Evolutionary conservation across 495 filamentous ascomycete genomes (phyloP).

Genomic region (Haplographium delicatum): DNA sequence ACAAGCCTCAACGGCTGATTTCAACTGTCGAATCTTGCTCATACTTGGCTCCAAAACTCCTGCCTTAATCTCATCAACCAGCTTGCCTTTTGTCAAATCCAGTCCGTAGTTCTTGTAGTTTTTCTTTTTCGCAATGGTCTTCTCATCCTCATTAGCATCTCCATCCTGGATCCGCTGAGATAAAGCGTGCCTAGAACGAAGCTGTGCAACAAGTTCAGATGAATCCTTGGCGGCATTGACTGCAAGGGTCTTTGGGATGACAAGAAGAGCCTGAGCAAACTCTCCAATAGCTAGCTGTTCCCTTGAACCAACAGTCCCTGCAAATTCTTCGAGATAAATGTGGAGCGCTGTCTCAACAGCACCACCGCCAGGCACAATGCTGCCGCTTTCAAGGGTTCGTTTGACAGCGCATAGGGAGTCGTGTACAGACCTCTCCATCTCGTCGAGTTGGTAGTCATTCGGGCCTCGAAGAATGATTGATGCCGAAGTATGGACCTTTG

Average conservation of each 20-base stretch:
- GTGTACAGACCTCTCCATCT: constrained; percentile 98
- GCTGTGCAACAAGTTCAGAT: constrained; percentile 89
- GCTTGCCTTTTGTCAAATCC: constrained; percentile 83
- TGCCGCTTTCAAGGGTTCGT: constrained; percentile 92
- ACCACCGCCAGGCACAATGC: constrained; percentile 92
- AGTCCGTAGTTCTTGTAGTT: constrained; percentile 97
- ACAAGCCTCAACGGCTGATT: constrained; percentile 97
- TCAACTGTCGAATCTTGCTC: constrained; percentile 97
- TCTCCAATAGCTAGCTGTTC: constrained; percentile 98
- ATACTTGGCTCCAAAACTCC: constrained; percentile 96
- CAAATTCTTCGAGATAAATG: constrained; percentile 99
- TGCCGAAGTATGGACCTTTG: constrained; percentile 85
- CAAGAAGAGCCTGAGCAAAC: constrained; percentile 89
- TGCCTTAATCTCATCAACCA: constrained; percentile 88
- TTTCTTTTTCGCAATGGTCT: constrained; percentile 85
- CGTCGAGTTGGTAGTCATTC: constrained; percentile 95
- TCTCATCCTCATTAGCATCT: constrained; percentile 78
- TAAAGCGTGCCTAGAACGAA: constrained; percentile 89
- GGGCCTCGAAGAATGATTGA: constrained; percentile 94
- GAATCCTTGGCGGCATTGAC: constrained; percentile 96
- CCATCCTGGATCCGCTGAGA: constrained; percentile 84
- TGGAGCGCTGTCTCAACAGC: constrained; percentile 98
- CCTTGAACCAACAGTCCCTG: constrained; percentile 93
- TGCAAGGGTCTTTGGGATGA: constrained; percentile 94
- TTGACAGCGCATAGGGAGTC: constrained; percentile 96